These are phyloP conservation scores for Drechslerella stenobrocha DNA, from an alignment of 2,329 filamentous ascomycete species.

Conservation along the genomic window DNA sequence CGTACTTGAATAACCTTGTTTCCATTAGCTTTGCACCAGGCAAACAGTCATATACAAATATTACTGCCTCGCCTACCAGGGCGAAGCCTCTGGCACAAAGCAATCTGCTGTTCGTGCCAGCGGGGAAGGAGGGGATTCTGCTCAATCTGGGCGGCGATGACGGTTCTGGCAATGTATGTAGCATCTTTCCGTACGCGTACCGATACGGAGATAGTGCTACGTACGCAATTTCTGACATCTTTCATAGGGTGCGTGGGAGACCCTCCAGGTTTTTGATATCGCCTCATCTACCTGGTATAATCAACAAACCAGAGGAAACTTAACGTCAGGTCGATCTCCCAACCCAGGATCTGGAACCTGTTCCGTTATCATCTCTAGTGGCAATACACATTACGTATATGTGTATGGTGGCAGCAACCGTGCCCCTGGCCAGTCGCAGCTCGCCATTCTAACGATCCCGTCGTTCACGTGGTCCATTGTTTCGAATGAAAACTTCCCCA, in stretches of 20 bases:
- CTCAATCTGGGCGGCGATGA: slow-evolving; percentile 37
- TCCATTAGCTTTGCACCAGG: slow-evolving; percentile 19
- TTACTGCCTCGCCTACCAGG: slow-evolving; percentile 13
- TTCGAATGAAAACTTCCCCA: slow-evolving; percentile 23
- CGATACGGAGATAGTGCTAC: no score
- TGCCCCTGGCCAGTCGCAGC: slow-evolving; percentile 34
- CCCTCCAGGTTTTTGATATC: slow-evolving; percentile 44
- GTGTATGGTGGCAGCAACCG: slow-evolving; percentile 46
- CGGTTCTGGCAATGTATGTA: slow-evolving; percentile 18
- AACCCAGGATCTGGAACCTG: slow-evolving; percentile 39
- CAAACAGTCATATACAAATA: slow-evolving; percentile 28
- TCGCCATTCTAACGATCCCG: slow-evolving; percentile 39
- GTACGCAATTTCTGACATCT: not conserved
- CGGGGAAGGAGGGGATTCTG: slow-evolving; percentile 39
- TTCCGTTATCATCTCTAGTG: slow-evolving; percentile 26
- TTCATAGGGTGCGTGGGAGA: slow-evolving; percentile 38
- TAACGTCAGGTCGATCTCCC: slow-evolving; percentile 33
- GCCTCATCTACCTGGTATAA: slow-evolving; percentile 41
- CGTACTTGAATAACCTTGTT: slow-evolving; percentile 29
- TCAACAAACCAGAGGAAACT: slow-evolving; percentile 30
- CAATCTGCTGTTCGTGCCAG: slow-evolving; percentile 41
- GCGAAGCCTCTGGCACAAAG: slow-evolving; percentile 26
- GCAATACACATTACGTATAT: slow-evolving; percentile 39
- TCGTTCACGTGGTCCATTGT: slow-evolving; percentile 37
- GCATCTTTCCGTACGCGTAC: no score